Percentiles rank a stretch among this genome's conserved stretches.
Conservation (phyloP, 768 basidiomycete species). For the Hypholoma fasciculare region DNA sequence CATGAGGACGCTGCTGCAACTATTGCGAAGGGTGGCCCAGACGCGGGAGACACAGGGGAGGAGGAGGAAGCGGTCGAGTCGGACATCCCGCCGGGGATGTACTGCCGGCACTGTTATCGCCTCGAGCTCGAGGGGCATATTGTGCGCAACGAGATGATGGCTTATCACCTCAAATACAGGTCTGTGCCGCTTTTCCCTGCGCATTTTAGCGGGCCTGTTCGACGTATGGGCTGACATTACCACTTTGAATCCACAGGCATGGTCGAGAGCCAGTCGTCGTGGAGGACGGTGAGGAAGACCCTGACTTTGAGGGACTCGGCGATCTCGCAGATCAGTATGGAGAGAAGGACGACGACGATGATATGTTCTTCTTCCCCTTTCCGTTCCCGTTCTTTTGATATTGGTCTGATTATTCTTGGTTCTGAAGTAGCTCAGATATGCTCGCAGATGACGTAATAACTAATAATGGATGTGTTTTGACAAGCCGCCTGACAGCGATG, state of each 20-base stretch:
- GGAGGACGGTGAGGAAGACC: neutral
- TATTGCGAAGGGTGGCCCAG: neutral
- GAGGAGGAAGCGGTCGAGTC: neutral
- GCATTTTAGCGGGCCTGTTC: too few relatives aligned
- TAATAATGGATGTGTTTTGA: too few relatives aligned
- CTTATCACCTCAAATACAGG: conserved; percentile 4
- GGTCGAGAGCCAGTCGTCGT: neutral
- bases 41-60: neutral
- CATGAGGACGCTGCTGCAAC: neutral
- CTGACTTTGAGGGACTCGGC: neutral
- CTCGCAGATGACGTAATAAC: neutral
- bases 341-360: neutral
- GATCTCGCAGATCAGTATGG: neutral
- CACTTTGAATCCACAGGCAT: neutral
- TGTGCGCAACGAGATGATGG: conserved; percentile 1
- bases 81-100: neutral
- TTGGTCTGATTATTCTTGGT: neutral
- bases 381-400: neutral
- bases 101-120: conserved; percentile 1
- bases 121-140: neutral
- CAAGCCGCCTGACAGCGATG: too few relatives aligned
- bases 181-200: neutral
- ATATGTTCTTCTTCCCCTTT: neutral
- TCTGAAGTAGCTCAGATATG: neutral
- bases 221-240: neutral